Conservation (phyloP, 2,329 filamentous ascomycete genomes). For the Fusarium foetens region DNA sequence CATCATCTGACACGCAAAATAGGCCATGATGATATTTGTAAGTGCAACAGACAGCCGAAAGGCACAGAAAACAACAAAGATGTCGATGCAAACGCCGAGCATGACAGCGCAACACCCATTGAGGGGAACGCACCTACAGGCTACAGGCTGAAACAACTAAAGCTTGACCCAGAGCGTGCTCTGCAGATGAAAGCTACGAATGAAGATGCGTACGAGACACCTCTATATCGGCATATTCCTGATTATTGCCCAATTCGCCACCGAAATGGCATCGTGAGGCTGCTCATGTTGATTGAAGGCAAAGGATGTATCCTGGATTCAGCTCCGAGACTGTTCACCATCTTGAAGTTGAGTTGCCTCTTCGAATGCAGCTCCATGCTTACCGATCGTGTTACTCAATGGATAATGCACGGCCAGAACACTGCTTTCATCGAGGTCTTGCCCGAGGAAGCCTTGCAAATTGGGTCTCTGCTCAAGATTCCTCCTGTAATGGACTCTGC, state of each 20-base stretch:
- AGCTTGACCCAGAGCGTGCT: constrained; percentile 12
- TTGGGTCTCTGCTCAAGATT: constrained; percentile 61
- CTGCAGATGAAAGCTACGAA: constrained; percentile 38
- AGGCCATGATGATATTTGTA: constrained; percentile 57
- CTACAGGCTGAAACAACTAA: not conserved
- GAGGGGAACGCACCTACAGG: not conserved
- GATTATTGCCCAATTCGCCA: constrained; percentile 75
- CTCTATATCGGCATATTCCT: constrained; percentile 52
- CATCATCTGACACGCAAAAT: not conserved
- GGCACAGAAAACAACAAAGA: not conserved
- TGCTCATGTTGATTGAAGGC: constrained; percentile 68
- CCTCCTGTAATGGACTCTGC: constrained; percentile 57
- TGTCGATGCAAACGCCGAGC: not conserved
- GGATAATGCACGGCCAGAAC: constrained; percentile 68
- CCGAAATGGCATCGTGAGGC: constrained; percentile 69
- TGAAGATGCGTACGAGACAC: constrained; percentile 38
- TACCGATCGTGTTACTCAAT: constrained; percentile 63
- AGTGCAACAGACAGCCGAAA: constrained; percentile 38
- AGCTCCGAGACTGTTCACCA: constrained; percentile 72
- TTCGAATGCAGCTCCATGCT: constrained; percentile 62
- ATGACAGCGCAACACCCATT: not conserved
- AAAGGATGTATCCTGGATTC: constrained; percentile 68
- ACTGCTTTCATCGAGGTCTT: constrained; percentile 69
- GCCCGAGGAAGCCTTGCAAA: constrained; percentile 68
- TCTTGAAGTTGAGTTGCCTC: constrained; percentile 70